Base-by-base conservation (phyloP, 2,329 filamentous ascomycete species). In the Lasiodiplodia hormozganensis region DNA sequence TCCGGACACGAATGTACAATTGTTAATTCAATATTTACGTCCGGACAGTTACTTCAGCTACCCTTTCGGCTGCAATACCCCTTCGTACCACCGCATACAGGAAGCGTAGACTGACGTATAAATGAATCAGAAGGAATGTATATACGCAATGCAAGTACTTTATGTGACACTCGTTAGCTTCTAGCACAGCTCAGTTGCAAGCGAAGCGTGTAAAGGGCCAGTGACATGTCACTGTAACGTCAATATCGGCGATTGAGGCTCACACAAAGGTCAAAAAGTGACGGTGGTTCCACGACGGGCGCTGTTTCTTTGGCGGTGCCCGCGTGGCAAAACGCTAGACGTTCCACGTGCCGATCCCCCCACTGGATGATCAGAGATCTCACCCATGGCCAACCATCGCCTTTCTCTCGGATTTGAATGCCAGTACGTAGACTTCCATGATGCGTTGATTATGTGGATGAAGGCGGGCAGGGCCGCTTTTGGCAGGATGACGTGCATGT, bases 321-420 rank as follows among this genome's bases (percentile, higher is more conserved):
- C 60, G 47, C 25, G 47, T 52, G 60, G 60, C 60, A 25, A 18
- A 10, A 21, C 10, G n/a, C 21, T 18, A n/a, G n/a, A 8, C 58
- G 6, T 14, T 47, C 38, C 60, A 52, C 60, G 47, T 38, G 60
- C 47, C 60, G 60, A 52, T 64, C 47, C 43, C 14, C 5, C 16
- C 3, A 10, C 4, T 54, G 18, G 21, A 21, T 28, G 18, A 34
- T 62, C 18, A 40, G 21, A 34, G 23, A 62, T 49, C 57, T 18
- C 4, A 18, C 28, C 28, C n/a, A 18, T 21, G 36, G 8, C 31
- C 31, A 34, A 34, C 31, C 31, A 34, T 34, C 0, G 31, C 31
- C 31, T 34, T 34, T 34, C 28, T 28, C 28, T 28, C 28, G 28
- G 28, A 34, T 34, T 47, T 16, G 40, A 18, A 43, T n/a, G 31